Percentiles rank a stretch among this genome's conserved stretches.
Evolutionary conservation across 2,329 filamentous ascomycete species (phyloP).

Genomic region (Lasiodiplodia theobromae): DNA sequence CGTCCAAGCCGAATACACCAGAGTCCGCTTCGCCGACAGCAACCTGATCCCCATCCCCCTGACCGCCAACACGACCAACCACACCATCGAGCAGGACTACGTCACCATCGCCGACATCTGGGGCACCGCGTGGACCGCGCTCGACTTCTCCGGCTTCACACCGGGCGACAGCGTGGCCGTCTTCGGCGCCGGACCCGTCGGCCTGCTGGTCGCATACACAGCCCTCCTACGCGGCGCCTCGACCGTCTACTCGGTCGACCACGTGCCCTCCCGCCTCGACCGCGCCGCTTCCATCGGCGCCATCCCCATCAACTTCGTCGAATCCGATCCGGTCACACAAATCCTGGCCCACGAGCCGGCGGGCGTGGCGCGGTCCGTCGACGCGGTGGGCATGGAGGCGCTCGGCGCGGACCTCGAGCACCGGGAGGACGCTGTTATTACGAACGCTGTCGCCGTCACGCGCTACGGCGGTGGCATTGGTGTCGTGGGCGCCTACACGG

Average conservation of each 20-base stretch:
- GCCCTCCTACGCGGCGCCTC: constrained; percentile 34
- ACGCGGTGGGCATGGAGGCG: constrained; percentile 31
- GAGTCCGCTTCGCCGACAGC: constrained; percentile 30
- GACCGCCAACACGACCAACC: constrained; percentile 4
- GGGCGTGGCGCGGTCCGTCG: constrained; percentile 32
- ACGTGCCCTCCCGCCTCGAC: constrained; percentile 31
- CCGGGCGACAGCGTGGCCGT: constrained; percentile 40
- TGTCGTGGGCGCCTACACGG: constrained; percentile 37
- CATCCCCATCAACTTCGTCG: constrained; percentile 33
- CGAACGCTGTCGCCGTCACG: constrained; percentile 40
- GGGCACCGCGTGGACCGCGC: constrained; percentile 48
- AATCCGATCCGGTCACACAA: constrained; percentile 31
- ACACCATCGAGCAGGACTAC: constrained; percentile 33
- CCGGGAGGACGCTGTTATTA: constrained; percentile 36
- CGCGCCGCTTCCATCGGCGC: constrained; percentile 32
- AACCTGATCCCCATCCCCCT: constrained; percentile 8
- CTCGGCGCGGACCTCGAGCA: constrained; percentile 35
- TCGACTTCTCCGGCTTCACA: constrained; percentile 48
- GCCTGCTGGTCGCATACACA: constrained; percentile 33
- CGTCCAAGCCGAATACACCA: constrained; percentile 30
- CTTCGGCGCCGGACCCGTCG: constrained; percentile 33
- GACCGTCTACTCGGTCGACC: constrained; percentile 33
- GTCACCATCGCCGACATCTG: constrained; percentile 48
- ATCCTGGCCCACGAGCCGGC: constrained; percentile 32
- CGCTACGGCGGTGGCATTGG: constrained; percentile 40